These are phyloP conservation scores for Acer saccharum DNA, from an alignment of 345 rosid species.

Conservation along the genomic window DNA sequence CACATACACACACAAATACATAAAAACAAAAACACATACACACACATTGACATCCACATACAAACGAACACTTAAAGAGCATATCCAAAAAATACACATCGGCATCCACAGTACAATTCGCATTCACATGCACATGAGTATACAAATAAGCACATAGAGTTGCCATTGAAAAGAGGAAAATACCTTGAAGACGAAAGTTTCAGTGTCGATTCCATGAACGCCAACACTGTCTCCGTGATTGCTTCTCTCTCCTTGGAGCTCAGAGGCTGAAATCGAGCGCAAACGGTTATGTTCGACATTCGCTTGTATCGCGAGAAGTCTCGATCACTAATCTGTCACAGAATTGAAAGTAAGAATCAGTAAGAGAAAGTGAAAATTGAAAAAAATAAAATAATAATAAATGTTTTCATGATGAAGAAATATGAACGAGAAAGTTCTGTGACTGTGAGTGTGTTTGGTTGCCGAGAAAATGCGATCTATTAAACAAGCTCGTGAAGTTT, in stretches of 20 bases:
- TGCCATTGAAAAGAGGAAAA: too few species aligned
- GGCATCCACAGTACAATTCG: too few species aligned
- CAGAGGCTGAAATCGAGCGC: conserved; percentile 78
- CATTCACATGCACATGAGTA: too few species aligned
- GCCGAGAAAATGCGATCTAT: neutral
- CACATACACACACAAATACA: neutral
- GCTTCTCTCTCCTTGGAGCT: conserved; percentile 62
- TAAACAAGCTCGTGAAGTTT: neutral
- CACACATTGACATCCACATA: neutral
- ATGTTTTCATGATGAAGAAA: neutral
- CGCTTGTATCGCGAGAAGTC: neutral
- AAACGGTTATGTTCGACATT: conserved; percentile 69
- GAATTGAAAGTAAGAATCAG: neutral
- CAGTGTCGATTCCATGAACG: conserved; percentile 51
- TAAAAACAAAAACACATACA: neutral
- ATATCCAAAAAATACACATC: too few species aligned
- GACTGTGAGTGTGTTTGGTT: neutral
- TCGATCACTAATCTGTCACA: conserved; percentile 13
- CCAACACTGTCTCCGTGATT: conserved; percentile 51
- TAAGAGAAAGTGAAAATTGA: neutral
- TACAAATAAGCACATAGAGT: neutral
- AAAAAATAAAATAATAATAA: too few species aligned
- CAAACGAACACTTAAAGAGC: neutral
- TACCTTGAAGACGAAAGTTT: conserved; percentile 69
- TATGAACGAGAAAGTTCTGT: neutral